Conservation (phyloP, 176 grass and related monocot genomes). For the Eleusine coracana region DNA sequence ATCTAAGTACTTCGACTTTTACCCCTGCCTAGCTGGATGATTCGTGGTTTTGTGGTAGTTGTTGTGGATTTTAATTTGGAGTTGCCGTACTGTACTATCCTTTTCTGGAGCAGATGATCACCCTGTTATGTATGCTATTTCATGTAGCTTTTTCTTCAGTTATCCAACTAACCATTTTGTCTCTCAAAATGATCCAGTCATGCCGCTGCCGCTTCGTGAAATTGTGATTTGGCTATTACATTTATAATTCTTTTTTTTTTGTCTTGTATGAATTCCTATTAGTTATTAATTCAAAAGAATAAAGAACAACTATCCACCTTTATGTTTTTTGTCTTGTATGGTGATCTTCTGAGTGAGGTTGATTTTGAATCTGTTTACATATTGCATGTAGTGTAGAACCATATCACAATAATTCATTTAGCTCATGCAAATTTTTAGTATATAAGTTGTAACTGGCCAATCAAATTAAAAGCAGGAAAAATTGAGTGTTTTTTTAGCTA, state of each 20-base stretch:
- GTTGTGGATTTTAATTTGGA: not conserved
- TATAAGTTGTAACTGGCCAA: not conserved
- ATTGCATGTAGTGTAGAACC: not conserved
- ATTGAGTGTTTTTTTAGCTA: not conserved
- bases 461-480: conserved; percentile 8
- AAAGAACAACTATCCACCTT: no score
- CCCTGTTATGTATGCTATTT: not conserved
- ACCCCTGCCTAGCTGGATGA: not conserved
- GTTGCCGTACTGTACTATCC: not conserved
- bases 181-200: not conserved
- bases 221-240: not conserved
- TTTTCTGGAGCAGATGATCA: not conserved
- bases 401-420: not conserved
- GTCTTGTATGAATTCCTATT: no score
- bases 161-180: not conserved
- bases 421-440: not conserved
- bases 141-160: not conserved
- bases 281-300: no score
- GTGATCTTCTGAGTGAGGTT: not conserved
- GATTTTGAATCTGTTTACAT: not conserved
- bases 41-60: not conserved
- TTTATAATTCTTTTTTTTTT: not conserved
- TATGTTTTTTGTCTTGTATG: no score
- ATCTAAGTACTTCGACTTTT: not conserved
- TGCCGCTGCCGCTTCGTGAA: not conserved